Base-by-base conservation (phyloP, 148 eudicot genomes). In the Rhododendron kiyosumense region DNA sequence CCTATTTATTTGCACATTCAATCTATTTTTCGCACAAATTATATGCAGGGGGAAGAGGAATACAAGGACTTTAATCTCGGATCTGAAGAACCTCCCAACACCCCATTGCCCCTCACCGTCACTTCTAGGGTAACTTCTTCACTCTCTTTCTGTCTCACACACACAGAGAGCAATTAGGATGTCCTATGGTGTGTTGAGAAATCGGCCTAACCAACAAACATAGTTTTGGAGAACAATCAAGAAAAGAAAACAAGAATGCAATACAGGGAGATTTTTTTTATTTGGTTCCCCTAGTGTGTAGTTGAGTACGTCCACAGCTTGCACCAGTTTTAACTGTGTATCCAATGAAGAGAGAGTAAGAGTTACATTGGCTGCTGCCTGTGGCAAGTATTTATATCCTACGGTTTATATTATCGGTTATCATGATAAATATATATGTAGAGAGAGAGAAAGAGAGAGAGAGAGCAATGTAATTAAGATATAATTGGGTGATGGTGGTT, bases 61-160 rank as follows among this genome's bases (percentile, higher is more conserved):
- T 92, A 88, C 41, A 90, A 89, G 78, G 94, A 90, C 15, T 88
- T 91, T 83, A 94, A 93, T 78, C 89, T 87, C 59, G 96, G 95
- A 88, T 87, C 89, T 49, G 93, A 92, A 48, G 98, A 94, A 80
- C 89, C 93, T 48, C 88, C 93, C 48, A 98, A 91, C 80, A 88
- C 95, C 81, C 95, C 98, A 45, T 89, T 92, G 86, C 98, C 98
- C 79, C 95, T 97, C 77, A 90, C 96, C 87, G 98, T 94, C 83
- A 94, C 99, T 88, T 97, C 99, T n/a, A 82, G 98, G 95, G 99
- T 94, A 30, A 61, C 78, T 85, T 76, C 20, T 24, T 52, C 36
- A 7, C 26, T 20, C 65, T 59, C n/a, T 59, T 1, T 59, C 51
- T 48, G 13, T 17, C 61, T 3, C 4, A 67, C 15, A 10, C 73